A percentile compares a stretch with the other conserved stretches of the same genome.
Conservation (phyloP, 176 grass and related monocot genomes). For the Rhynchospora breviuscula region DNA sequence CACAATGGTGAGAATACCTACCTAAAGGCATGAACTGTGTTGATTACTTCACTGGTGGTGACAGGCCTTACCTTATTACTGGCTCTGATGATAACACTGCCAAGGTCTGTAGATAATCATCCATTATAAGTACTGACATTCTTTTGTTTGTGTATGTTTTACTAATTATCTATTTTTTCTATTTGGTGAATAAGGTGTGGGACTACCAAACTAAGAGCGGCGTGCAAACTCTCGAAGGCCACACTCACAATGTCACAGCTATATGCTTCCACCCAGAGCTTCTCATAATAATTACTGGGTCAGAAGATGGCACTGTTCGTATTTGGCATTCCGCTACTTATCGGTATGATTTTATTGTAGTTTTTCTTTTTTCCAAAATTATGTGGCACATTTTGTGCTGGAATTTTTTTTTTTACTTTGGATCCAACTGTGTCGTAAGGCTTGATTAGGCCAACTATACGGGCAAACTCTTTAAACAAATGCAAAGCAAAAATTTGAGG, state of each 20-base stretch:
- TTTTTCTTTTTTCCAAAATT: not conserved
- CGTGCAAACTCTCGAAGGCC: conserved; percentile 97
- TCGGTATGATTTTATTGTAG: conserved; percentile 41
- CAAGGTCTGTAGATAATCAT: conserved; percentile 41
- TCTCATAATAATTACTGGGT: conserved; percentile 96
- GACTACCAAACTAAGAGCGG: conserved; percentile 99
- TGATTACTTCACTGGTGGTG: conserved; percentile 92
- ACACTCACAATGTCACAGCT: conserved; percentile 96
- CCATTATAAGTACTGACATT: not conserved
- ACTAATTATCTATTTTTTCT: not conserved
- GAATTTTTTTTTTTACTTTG: not conserved
- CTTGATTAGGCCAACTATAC: not conserved
- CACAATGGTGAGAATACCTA: too few species aligned
- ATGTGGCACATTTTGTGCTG: not conserved
- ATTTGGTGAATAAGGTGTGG: conserved; percentile 72
- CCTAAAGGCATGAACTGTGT: too few species aligned
- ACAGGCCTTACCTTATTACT: conserved; percentile 94
- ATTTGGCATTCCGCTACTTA: conserved; percentile 99
- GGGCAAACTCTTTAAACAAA: not conserved
- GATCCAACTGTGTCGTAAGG: not conserved
- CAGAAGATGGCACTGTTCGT: conserved; percentile 91
- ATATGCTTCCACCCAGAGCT: conserved; percentile 97
- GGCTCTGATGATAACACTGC: conserved; percentile 98
- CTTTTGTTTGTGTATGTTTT: conserved; percentile 16
- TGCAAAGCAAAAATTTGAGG: not conserved